A percentile compares a stretch with the other conserved stretches of the same genome.
phyloP scores from a whole-genome alignment of 2,329 filamentous ascomycete species.

The Apiospora sp. region DNA sequence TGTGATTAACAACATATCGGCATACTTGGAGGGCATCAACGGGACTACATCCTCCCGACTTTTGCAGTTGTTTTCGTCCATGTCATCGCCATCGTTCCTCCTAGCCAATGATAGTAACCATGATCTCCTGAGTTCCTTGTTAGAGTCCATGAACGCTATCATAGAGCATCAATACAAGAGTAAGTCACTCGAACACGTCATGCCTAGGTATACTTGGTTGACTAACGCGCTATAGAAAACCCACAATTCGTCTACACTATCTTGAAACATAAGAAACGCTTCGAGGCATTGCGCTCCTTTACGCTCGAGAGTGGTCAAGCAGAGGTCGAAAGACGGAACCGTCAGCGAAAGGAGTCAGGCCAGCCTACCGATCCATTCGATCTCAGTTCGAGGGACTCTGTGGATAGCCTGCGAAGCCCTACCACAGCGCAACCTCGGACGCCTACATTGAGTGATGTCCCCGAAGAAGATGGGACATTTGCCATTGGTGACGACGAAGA shows the following conservation, averaged over 20 bases:
- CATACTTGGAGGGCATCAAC: slow-evolving; percentile 81
- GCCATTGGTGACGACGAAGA: slow-evolving; percentile 89
- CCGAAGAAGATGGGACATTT: slow-evolving; percentile 83
- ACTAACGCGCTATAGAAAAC: slow-evolving; percentile 66
- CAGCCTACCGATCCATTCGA: slow-evolving; percentile 60
- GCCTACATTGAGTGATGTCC: slow-evolving; percentile 70
- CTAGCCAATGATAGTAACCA: slow-evolving; percentile 94
- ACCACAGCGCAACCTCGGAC: slow-evolving; percentile 60
- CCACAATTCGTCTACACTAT: slow-evolving; percentile 82
- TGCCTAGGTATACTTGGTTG: neutral
- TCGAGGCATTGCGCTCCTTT: slow-evolving; percentile 85
- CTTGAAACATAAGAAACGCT: slow-evolving; percentile 79
- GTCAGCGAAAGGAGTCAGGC: slow-evolving; percentile 70
- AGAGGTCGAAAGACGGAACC: slow-evolving; percentile 83
- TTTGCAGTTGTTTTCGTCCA: slow-evolving; percentile 86
- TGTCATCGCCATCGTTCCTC: slow-evolving; percentile 93
- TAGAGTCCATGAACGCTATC: slow-evolving; percentile 90
- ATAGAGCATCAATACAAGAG: slow-evolving; percentile 87
- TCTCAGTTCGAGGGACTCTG: slow-evolving; percentile 63
- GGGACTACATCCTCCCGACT: slow-evolving; percentile 80
- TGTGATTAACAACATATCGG: slow-evolving; percentile 91
- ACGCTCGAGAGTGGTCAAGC: slow-evolving; percentile 92
- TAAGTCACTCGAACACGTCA: slow-evolving; percentile 49
- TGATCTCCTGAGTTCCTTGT: slow-evolving; percentile 76
- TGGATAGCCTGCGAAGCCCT: slow-evolving; percentile 73